A percentile compares a stretch with the other conserved stretches of the same genome.
These are phyloP conservation scores for Logfia minima DNA, from an alignment of 129 eudicot species.

Conservation along the genomic window DNA sequence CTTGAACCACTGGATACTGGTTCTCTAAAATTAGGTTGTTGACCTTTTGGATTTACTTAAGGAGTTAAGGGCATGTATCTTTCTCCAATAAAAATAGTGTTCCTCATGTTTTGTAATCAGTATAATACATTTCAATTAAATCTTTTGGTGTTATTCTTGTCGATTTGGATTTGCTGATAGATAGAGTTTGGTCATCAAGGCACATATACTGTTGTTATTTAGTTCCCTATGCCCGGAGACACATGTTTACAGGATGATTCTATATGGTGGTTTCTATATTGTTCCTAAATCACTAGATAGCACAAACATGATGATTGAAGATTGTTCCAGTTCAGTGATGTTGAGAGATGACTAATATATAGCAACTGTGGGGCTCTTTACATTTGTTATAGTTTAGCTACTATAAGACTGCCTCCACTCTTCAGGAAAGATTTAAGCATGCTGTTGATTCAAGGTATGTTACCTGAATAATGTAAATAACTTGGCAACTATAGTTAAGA, in stretches of 20 bases:
- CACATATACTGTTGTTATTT: background rate
- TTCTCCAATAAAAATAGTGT: conserved; percentile 26
- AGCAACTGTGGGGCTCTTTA: background rate
- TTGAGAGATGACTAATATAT: background rate
- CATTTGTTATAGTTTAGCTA: background rate
- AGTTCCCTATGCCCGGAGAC: background rate
- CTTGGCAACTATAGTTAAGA: background rate
- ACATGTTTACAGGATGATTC: background rate
- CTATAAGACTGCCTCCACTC: background rate
- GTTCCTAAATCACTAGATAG: background rate
- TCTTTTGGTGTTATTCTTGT: background rate
- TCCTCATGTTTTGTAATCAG: conserved; percentile 2
- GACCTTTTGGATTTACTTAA: conserved; percentile 1
- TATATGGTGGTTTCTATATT: background rate
- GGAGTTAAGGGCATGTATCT: conserved; percentile 21
- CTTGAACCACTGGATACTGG: conserved; percentile 17
- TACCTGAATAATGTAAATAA: background rate
- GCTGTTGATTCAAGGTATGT: background rate
- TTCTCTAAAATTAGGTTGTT: conserved; percentile 11
- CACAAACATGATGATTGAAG: background rate
- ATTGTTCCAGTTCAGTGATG: background rate
- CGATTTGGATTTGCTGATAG: background rate
- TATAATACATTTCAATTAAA: background rate
- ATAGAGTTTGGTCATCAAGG: background rate
- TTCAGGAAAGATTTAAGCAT: background rate